Percentiles rank a stretch among this genome's conserved stretches.
phyloP scores from a whole-genome alignment of 768 basidiomycete genomes.

The Tremella yokohamensis region DNA sequence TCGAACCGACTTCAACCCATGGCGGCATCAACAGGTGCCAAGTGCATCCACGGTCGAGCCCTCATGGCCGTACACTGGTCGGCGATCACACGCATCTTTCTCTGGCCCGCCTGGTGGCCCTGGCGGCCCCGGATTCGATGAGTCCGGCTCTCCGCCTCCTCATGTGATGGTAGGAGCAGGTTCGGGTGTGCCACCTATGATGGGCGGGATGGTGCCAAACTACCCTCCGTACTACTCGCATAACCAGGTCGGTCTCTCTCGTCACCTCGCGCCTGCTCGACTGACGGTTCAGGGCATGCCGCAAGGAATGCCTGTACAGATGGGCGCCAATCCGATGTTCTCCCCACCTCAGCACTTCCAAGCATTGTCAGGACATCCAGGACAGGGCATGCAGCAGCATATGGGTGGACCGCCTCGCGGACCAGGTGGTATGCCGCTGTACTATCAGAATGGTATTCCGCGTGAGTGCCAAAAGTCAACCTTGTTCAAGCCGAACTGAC shows the following conservation, averaged over 20 bases:
- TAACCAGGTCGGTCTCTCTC: slow-evolving; percentile 21
- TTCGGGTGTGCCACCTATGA: slow-evolving; percentile 11
- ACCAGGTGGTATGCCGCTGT: slow-evolving; percentile 33
- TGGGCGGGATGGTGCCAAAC: slow-evolving; percentile 24
- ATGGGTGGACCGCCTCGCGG: slow-evolving; percentile 28
- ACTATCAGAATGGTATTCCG: slow-evolving; percentile 40
- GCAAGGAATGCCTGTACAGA: slow-evolving; percentile 23
- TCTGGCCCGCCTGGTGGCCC: slow-evolving; percentile 37
- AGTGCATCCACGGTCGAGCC: slow-evolving; percentile 70
- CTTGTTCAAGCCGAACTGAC: background rate
- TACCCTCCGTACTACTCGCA: slow-evolving; percentile 30
- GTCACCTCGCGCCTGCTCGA: background rate
- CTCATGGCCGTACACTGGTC: slow-evolving; percentile 84
- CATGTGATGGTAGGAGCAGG: slow-evolving; percentile 1
- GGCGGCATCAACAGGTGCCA: slow-evolving; percentile 77
- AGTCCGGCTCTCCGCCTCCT: slow-evolving; percentile 17
- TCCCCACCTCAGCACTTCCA: slow-evolving; percentile 28
- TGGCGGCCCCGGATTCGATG: slow-evolving; percentile 13
- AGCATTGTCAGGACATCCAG: slow-evolving; percentile 19
- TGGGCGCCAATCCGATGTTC: slow-evolving; percentile 34
- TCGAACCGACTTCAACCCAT: slow-evolving; percentile 97
- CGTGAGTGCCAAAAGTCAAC: slow-evolving; percentile 21
- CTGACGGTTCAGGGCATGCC: slow-evolving; percentile 7
- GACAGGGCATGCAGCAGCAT: slow-evolving; percentile 19
- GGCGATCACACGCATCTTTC: slow-evolving; percentile 76